Evolutionary conservation across 1,139 yeast species (phyloP).

Genomic region (Taphrina flavorubra): DNA sequence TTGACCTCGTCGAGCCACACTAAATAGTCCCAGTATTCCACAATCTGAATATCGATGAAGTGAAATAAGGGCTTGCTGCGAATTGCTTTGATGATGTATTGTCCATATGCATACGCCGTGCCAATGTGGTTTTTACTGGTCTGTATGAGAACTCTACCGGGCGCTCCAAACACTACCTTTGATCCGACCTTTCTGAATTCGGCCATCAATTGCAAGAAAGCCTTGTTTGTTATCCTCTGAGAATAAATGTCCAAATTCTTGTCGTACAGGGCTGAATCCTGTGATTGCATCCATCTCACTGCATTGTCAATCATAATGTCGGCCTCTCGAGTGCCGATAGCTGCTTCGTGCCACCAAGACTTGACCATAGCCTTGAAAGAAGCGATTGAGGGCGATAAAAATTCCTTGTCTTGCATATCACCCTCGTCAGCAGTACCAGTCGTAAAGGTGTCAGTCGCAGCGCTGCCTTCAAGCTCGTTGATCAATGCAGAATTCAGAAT

Average conservation of each 20-base stretch:
- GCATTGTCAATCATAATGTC: constrained; percentile 84
- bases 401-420: constrained; percentile 54
- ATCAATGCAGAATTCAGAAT: constrained; percentile 81
- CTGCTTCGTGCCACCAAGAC: constrained; percentile 94
- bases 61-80: constrained; percentile 82
- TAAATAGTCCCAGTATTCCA: constrained; percentile 85
- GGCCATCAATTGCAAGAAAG: constrained; percentile 77
- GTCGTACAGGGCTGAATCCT: constrained; percentile 75
- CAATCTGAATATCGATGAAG: constrained; percentile 75
- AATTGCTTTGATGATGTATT: constrained; percentile 77
- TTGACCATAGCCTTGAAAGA: constrained; percentile 77
- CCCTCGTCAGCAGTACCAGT: constrained; percentile 55
- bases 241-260: constrained; percentile 82
- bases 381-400: constrained; percentile 62
- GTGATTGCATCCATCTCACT: constrained; percentile 84
- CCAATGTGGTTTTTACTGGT: constrained; percentile 82
- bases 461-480: constrained; percentile 90
- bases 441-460: constrained; percentile 50
- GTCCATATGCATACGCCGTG: constrained; percentile 92
- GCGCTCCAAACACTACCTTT: constrained; percentile 75
- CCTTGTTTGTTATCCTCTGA: constrained; percentile 82
- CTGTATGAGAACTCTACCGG: constrained; percentile 72
- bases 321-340: constrained; percentile 70
- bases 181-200: constrained; percentile 83
- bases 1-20: constrained; percentile 95